These are phyloP conservation scores for Diutina catenulata DNA, from an alignment of 1,139 yeast genomes.

Conservation along the genomic window DNA sequence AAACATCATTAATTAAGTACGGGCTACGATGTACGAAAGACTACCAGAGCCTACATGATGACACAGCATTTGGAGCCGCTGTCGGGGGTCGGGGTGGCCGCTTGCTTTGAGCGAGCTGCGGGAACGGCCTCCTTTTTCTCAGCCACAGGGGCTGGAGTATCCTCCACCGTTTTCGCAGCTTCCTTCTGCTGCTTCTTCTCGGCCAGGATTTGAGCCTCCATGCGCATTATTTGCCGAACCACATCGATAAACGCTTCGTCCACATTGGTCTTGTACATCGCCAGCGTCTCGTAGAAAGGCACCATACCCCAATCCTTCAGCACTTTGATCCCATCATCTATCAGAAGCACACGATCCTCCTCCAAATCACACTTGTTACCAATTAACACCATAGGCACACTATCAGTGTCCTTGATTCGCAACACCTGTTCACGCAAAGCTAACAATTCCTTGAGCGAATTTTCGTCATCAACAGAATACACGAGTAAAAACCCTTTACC, in stretches of 20 bases:
- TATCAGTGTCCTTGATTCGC: conserved; percentile 70
- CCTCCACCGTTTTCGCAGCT: conserved; percentile 18
- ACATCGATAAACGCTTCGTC: conserved; percentile 85
- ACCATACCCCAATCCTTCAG: conserved; percentile 82
- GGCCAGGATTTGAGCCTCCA: conserved; percentile 43
- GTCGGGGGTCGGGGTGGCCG: conserved; percentile 7
- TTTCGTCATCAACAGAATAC: conserved; percentile 80
- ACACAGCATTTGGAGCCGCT: conserved; percentile 10
- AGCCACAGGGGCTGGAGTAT: conserved; percentile 6
- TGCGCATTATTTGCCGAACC: conserved; percentile 78
- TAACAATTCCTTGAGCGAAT: conserved; percentile 69
- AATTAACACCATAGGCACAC: conserved; percentile 76
- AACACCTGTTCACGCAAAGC: conserved; percentile 81
- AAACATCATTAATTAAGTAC: too few species aligned
- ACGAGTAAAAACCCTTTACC: conserved; percentile 45
- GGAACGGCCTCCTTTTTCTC: conserved; percentile 5
- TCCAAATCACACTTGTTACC: conserved; percentile 83
- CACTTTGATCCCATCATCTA: conserved; percentile 71
- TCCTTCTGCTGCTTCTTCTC: conserved; percentile 36
- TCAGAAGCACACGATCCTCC: conserved; percentile 62
- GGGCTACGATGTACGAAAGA: too few species aligned
- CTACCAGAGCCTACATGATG: conserved; percentile 7
- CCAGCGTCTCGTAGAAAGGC: conserved; percentile 90
- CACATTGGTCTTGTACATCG: conserved; percentile 81
- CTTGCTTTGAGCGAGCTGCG: conserved; percentile 7